Evolutionary conservation across 108 stramenopile genomes (phyloP).

Genomic region (Pseudonitzschia delicatissima): DNA sequence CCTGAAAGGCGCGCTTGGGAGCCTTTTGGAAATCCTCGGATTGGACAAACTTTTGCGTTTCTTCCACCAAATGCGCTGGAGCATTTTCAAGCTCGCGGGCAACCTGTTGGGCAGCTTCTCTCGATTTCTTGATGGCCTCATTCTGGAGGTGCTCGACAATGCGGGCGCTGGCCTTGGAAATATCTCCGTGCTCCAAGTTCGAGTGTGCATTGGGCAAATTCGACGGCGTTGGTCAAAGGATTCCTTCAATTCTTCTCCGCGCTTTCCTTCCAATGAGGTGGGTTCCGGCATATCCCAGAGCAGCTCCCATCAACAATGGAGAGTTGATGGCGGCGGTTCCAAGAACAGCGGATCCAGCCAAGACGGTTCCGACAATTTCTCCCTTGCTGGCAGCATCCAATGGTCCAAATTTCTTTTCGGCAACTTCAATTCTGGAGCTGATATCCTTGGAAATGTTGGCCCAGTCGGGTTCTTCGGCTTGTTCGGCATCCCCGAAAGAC

Average conservation of each 20-base stretch:
- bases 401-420: constrained; percentile 4
- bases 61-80: neutral
- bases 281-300: constrained; percentile 7
- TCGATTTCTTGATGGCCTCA: neutral
- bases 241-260: neutral
- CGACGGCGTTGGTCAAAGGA: neutral
- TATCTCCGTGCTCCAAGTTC: constrained; percentile 3
- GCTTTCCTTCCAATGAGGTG: constrained; percentile 7
- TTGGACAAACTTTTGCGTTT: neutral
- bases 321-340: constrained; percentile 12
- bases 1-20: constrained; percentile 9
- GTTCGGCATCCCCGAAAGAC: neutral
- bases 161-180: constrained; percentile 10
- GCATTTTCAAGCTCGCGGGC: neutral
- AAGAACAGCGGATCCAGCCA: constrained; percentile 16
- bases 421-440: neutral
- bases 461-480: constrained; percentile 6
- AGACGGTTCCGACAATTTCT: constrained; percentile 18
- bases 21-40: neutral
- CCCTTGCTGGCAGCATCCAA: neutral
- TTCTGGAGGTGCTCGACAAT: neutral
- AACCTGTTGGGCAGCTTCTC: neutral
- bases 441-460: constrained; percentile 6
- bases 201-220: constrained; percentile 1
- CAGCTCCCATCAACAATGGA: constrained; percentile 19